Conservation (phyloP, 768 basidiomycete genomes). For the Exidia glandulosa region DNA sequence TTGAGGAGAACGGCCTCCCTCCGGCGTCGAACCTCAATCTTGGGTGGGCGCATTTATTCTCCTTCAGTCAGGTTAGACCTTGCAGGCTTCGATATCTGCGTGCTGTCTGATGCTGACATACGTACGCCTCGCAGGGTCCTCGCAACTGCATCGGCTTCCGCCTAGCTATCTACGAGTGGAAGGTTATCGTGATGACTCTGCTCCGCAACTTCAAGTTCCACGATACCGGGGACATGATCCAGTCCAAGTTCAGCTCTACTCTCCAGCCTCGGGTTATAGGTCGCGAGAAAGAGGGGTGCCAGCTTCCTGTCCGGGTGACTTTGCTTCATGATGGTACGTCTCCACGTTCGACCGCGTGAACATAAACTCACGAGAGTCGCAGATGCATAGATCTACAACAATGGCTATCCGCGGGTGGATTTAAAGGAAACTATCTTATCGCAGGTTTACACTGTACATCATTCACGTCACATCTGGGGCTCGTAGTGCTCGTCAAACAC, state of each 20-base stretch:
- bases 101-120: background rate
- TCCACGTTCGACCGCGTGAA: background rate
- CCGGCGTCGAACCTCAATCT: background rate
- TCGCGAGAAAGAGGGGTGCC: background rate
- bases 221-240: background rate
- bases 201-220: background rate
- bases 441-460: background rate
- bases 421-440: background rate
- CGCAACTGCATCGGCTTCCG: background rate
- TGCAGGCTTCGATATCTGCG: background rate
- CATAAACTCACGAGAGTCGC: background rate
- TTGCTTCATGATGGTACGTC: background rate
- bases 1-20: background rate
- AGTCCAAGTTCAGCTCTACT: background rate
- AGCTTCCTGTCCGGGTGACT: background rate
- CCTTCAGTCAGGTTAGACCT: background rate
- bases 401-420: background rate
- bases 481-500: slow-evolving; percentile 57
- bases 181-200: background rate
- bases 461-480: slow-evolving; percentile 12
- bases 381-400: background rate
- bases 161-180: background rate
- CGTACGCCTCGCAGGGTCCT: background rate
- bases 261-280: background rate
- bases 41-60: background rate